phyloP scores from a whole-genome alignment of 257 asterid species.

The Nicotiana knightiana region DNA sequence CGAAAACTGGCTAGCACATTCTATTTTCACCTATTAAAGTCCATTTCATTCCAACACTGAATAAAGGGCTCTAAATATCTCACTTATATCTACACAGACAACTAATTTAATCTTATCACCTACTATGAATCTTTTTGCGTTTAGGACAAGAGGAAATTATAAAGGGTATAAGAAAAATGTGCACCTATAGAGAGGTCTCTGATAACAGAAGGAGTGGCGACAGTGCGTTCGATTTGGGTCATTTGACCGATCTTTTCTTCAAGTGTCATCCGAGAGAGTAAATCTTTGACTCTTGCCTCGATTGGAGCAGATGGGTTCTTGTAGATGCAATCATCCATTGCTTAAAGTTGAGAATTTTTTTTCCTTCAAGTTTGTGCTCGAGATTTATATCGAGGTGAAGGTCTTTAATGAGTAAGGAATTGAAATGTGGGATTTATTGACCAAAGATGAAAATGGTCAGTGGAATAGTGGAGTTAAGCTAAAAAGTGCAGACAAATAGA shows the following conservation, averaged over 20 bases:
- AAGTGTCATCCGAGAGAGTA: conserved; percentile 17
- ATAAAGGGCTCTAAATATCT: not conserved
- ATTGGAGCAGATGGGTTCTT: conserved; percentile 11
- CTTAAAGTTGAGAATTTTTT: not conserved
- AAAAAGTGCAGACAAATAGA: too few relatives aligned
- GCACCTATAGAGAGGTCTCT: conserved; percentile 15
- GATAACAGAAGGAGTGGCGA: conserved; percentile 15
- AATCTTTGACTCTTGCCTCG: conserved; percentile 20
- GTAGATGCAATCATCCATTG: conserved; percentile 11
- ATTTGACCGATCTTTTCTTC: conserved; percentile 23
- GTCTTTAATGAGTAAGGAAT: too few relatives aligned
- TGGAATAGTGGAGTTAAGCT: too few relatives aligned
- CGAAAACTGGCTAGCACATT: too few relatives aligned
- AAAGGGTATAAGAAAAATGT: not conserved
- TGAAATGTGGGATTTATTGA: too few relatives aligned
- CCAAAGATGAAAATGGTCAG: too few relatives aligned
- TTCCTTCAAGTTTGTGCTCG: too few relatives aligned
- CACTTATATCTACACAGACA: not conserved
- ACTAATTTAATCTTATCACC: not conserved
- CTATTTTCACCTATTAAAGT: too few relatives aligned
- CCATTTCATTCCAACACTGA: not conserved
- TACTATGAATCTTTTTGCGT: not conserved
- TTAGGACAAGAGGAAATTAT: not conserved
- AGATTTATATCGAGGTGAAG: too few relatives aligned
- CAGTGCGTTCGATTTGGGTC: conserved; percentile 22